Conservation (phyloP, 345 rosid genomes). For the Noccaea caerulescens region DNA sequence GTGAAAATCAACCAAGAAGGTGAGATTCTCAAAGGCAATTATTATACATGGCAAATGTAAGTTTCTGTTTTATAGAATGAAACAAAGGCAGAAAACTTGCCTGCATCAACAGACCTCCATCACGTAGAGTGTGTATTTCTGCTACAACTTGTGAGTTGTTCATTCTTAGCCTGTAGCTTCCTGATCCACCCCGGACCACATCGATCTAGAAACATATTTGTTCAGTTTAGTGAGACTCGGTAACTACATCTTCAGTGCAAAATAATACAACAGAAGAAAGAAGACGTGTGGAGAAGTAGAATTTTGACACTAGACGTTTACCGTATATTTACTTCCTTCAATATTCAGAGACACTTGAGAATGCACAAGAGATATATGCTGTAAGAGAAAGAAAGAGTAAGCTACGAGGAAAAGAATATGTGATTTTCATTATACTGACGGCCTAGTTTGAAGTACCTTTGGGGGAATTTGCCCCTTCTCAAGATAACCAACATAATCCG, state of each 20-base stretch:
- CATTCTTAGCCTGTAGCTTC: constrained; percentile 91
- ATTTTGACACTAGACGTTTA: constrained; percentile 42
- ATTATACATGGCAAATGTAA: constrained; percentile 14
- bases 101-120: constrained; percentile 99
- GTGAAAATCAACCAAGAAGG: constrained; percentile 17
- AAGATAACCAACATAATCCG: constrained; percentile 96
- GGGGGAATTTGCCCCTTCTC: constrained; percentile 99
- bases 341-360: constrained; percentile 97
- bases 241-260: constrained; percentile 20
- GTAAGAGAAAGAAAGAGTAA: constrained; percentile 41
- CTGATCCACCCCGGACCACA: constrained; percentile 93
- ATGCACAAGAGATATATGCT: constrained; percentile 97
- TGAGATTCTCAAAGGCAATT: constrained; percentile 25
- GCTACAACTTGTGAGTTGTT: constrained; percentile 89
- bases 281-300: constrained; percentile 9
- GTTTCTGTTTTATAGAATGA: constrained; percentile 5
- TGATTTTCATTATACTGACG: too few species aligned
- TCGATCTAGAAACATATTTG: constrained; percentile 62
- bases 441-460: constrained; percentile 56
- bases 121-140: constrained; percentile 97
- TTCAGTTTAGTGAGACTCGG: constrained; percentile 11
- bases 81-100: constrained; percentile 53
- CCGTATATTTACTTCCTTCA: constrained; percentile 99
- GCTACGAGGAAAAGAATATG: background rate
- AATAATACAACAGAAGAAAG: constrained; percentile 6